Base-by-base conservation (phyloP, 306 rosid genomes). In the Castanea crenata region DNA sequence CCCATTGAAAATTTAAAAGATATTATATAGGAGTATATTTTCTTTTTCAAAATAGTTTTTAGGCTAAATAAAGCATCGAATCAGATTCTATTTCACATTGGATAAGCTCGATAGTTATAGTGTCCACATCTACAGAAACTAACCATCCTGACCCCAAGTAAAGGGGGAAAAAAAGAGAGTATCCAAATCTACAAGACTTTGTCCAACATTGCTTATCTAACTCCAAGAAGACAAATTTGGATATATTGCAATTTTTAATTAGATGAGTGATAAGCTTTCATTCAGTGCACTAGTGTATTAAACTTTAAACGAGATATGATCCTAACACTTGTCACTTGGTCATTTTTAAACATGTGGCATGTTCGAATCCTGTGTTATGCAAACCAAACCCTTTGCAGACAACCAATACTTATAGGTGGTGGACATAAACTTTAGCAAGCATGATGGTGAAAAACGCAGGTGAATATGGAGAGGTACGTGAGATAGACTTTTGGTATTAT, bases 51-150 rank as follows among this genome's bases (percentile, higher is more conserved):
- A 41, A 34, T 69, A 41, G 49, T 32, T 35, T 19, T 12, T 18
- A 15, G 71, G n/a, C 34, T 6, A 41, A 31, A 31, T 31, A 31
- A 32, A 27, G 55, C 62, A 71, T 13, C 20, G 11, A 77, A 29
- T 8, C 18, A 58, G 25, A 67, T 67, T 46, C 51, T 3, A 46
- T 79, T 57, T 46, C 16, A 71, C 63, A 29, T 29, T 77, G 63
- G 82, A 79, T 49, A 71, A 70, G 77, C 55, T 79, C 5, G 46
- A 70, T 70, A 7, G 81, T 69, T 78, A 58, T 16, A 78, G 69
- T 55, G 69, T 78, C 81, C 20, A 57, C 51, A 41, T 57, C 69
- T 41, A 34, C 16, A 14, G 38, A 54, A 31, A 64, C 41, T 41
- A 64, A 64, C 14, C 70, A 8, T 64, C 70, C 23, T 16, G 20